Conservation (phyloP, 192 early-diverging fungal species). For the Entomortierella chlamydospora region DNA sequence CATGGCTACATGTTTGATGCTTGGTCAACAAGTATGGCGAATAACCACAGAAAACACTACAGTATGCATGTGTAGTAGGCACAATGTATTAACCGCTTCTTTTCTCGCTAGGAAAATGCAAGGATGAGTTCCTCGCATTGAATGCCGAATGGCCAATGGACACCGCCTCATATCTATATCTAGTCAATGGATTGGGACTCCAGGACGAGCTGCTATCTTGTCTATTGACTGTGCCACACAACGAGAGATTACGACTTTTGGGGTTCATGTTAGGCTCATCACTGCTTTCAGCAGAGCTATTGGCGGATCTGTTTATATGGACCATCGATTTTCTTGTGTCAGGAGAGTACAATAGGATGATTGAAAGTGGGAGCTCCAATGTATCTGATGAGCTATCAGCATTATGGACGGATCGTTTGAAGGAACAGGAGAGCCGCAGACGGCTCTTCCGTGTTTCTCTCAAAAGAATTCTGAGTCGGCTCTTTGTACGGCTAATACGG, state of each 20-base stretch:
- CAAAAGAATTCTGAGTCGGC: conserved; percentile 1
- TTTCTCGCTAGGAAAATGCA: conserved; percentile 17
- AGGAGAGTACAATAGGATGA: not conserved
- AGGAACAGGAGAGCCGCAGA: not conserved
- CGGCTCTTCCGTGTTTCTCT: not conserved
- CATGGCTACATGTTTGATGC: conserved; percentile 51
- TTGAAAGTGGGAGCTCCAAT: not conserved
- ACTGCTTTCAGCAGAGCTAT: not conserved
- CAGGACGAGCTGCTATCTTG: conserved; percentile 2
- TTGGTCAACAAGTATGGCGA: conserved; percentile 31
- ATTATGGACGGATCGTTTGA: conserved; percentile 1
- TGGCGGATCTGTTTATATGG: conserved; percentile 25
- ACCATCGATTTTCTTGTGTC: conserved; percentile 1
- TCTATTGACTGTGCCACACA: conserved; percentile 1
- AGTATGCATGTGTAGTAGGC: not conserved
- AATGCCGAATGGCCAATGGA: conserved; percentile 17
- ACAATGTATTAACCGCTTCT: not conserved
- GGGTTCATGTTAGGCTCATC: not conserved
- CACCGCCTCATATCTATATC: conserved; percentile 10
- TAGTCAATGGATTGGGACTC: conserved; percentile 9
- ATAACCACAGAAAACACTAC: not conserved
- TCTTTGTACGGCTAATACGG: not conserved
- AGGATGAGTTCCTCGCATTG: conserved; percentile 35
- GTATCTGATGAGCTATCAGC: not conserved
- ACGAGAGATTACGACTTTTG: conserved; percentile 15